Conservation (phyloP, 2,329 filamentous ascomycete species). For the Pseudovirgaria hyperparasitica region DNA sequence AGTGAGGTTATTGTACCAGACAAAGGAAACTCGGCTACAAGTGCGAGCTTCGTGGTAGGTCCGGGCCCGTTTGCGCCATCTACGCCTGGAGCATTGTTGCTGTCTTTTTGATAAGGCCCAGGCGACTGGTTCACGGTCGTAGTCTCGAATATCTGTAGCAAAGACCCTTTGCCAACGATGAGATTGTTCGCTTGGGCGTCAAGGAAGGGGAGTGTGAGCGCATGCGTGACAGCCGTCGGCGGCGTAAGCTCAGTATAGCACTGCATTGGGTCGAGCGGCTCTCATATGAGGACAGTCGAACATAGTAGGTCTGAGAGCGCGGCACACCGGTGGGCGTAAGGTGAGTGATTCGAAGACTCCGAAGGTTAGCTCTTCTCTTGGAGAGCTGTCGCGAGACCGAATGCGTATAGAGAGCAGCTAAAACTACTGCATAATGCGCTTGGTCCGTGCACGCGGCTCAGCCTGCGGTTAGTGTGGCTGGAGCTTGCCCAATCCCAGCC, state of each 20-base stretch:
- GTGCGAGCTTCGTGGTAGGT: conserved; percentile 60
- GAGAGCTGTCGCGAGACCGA: too few species aligned
- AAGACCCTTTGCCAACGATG: conserved; percentile 79
- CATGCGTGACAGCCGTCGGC: conserved; percentile 87
- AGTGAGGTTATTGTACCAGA: conserved; percentile 77
- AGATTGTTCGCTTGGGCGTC: conserved; percentile 69
- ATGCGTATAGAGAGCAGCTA: too few species aligned
- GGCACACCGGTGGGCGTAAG: too few species aligned
- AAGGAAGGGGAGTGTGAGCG: conserved; percentile 65
- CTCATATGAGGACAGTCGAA: background rate
- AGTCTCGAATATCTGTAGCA: conserved; percentile 80
- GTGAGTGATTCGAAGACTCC: background rate
- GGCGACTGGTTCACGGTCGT: conserved; percentile 44
- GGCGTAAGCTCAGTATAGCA: conserved; percentile 93
- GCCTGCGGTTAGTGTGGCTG: too few species aligned
- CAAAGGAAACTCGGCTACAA: conserved; percentile 73
- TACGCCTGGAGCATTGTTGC: conserved; percentile 17
- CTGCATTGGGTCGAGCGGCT: conserved; percentile 55
- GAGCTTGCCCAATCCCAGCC: too few species aligned
- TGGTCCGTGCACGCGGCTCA: too few species aligned
- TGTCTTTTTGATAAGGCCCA: too few species aligned
- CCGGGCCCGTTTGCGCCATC: conserved; percentile 40
- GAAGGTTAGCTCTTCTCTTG: too few species aligned
- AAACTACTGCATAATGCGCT: too few species aligned
- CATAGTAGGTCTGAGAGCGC: background rate